These are phyloP conservation scores for Arthrobotrys pseudoclavata DNA, from an alignment of 2,329 filamentous ascomycete species.

Conservation along the genomic window DNA sequence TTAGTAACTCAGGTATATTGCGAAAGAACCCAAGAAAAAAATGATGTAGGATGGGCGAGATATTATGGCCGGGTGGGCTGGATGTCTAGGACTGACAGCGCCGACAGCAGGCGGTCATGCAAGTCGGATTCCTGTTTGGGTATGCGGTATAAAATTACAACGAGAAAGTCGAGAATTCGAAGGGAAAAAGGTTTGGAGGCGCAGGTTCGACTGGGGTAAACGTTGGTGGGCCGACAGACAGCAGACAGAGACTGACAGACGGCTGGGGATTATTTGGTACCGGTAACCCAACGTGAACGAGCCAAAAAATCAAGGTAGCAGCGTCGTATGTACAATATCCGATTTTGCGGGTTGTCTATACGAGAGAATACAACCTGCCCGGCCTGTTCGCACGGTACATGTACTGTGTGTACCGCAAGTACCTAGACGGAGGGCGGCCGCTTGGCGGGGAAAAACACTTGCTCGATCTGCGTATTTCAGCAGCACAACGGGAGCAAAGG, in stretches of 20 bases:
- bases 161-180: background rate
- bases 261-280: conserved; percentile 36
- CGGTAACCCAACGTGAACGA: conserved; percentile 54
- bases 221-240: conserved; percentile 42
- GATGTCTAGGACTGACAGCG: conserved; percentile 43
- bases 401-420: background rate
- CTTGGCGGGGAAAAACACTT: conserved; percentile 17
- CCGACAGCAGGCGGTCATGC: conserved; percentile 42
- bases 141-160: conserved; percentile 42
- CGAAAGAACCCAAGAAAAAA: conserved; percentile 43
- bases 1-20: conserved; percentile 51
- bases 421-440: conserved; percentile 17
- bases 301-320: background rate
- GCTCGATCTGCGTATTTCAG: conserved; percentile 59
- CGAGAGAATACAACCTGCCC: conserved; percentile 24
- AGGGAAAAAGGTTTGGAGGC: conserved; percentile 20
- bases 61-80: conserved; percentile 50
- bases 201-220: conserved; percentile 22
- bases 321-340: conserved; percentile 3
- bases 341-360: conserved; percentile 29
- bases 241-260: conserved; percentile 13
- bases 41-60: conserved; percentile 60
- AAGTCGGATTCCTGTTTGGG: conserved; percentile 52
- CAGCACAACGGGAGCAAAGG: conserved; percentile 23
- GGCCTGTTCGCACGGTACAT: background rate